Conservation (phyloP, 139 green algal species). For the Diplosphaera chodatii region DNA sequence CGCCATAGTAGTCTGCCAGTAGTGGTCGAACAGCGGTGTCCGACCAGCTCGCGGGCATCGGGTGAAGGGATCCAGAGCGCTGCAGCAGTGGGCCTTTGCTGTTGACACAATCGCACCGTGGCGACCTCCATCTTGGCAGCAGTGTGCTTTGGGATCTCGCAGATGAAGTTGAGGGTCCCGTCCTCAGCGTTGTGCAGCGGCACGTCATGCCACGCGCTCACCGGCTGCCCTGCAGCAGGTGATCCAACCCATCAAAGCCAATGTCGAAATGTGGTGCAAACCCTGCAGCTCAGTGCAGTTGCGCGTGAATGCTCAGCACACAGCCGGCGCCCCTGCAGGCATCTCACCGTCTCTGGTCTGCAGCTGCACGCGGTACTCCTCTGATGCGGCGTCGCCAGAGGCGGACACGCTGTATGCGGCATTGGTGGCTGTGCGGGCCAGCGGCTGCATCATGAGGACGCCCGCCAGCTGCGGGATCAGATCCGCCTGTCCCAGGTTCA, state of each 20-base stretch:
- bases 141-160: slow-evolving; percentile 97
- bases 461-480: not conserved
- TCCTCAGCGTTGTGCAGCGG: slow-evolving; percentile 75
- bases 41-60: too few species aligned
- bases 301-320: too few species aligned
- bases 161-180: slow-evolving; percentile 88
- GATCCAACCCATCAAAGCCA: too few species aligned
- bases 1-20: too few species aligned
- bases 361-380: not conserved
- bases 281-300: too few species aligned
- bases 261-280: too few species aligned
- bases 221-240: slow-evolving; percentile 45
- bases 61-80: too few species aligned
- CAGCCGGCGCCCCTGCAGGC: too few species aligned
- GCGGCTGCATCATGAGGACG: not conserved
- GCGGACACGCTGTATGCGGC: not conserved
- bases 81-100: too few species aligned
- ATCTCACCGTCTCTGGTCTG: not conserved
- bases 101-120: too few species aligned
- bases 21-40: too few species aligned
- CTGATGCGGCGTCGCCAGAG: not conserved
- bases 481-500: not conserved
- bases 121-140: slow-evolving; percentile 96
- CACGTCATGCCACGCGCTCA: slow-evolving; percentile 96
- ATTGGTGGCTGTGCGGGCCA: not conserved